These are phyloP conservation scores for Spathaspora sp. DNA, from an alignment of 805 yeast species.

Conservation along the genomic window DNA sequence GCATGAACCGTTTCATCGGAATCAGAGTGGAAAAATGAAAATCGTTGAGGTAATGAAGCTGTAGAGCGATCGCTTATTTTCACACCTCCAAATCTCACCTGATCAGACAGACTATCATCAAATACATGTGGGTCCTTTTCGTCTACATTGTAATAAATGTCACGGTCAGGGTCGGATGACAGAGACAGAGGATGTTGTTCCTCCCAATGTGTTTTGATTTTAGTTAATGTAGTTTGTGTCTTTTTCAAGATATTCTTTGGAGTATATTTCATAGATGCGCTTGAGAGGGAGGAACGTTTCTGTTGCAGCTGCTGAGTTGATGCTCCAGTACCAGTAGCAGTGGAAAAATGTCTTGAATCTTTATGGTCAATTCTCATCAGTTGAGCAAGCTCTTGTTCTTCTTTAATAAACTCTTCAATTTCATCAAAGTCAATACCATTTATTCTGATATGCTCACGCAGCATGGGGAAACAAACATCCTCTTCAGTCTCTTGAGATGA, in stretches of 20 bases:
- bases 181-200: neutral
- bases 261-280: conserved; percentile 60
- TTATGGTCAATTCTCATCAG: neutral
- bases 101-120: conserved; percentile 17
- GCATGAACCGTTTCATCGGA: conserved; percentile 87
- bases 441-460: conserved; percentile 53
- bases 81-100: conserved; percentile 40
- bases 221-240: conserved; percentile 2
- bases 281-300: conserved; percentile 12
- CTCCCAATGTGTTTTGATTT: conserved; percentile 1
- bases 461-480: conserved; percentile 96
- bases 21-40: conserved; percentile 77
- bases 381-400: conserved; percentile 44
- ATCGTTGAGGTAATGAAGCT: conserved; percentile 59
- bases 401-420: conserved; percentile 74
- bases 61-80: conserved; percentile 22
- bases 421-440: conserved; percentile 91
- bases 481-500: conserved; percentile 91
- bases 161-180: conserved; percentile 9
- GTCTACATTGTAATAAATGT: neutral
- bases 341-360: neutral
- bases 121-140: neutral
- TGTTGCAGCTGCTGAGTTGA: conserved; percentile 23
- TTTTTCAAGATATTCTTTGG: conserved; percentile 40
- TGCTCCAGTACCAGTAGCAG: neutral